Conservation (phyloP, 2,329 filamentous ascomycete genomes). For the Colletotrichum neosansevieriae region DNA sequence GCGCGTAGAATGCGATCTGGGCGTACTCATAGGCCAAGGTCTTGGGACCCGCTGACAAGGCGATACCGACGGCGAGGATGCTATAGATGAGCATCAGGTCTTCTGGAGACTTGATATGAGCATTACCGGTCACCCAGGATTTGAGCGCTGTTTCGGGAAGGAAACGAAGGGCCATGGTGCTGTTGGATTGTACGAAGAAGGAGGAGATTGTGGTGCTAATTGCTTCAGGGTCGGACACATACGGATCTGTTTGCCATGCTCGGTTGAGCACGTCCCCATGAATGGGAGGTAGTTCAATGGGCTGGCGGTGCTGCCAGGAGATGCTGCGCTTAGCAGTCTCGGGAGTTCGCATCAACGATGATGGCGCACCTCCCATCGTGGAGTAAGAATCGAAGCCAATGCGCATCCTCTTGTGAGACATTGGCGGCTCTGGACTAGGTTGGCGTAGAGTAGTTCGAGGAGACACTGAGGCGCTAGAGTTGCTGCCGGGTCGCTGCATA, state of each 20-base stretch:
- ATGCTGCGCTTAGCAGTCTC: slow-evolving; percentile 54
- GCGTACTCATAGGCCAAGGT: slow-evolving; percentile 55
- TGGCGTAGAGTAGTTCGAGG: slow-evolving; percentile 55
- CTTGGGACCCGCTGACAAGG: slow-evolving; percentile 53
- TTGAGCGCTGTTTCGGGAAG: slow-evolving; percentile 55
- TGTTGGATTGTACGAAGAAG: slow-evolving; percentile 58
- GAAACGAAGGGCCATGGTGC: slow-evolving; percentile 56
- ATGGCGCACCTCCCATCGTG: slow-evolving; percentile 48
- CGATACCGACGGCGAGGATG: slow-evolving; percentile 54
- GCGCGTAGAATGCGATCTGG: slow-evolving; percentile 69
- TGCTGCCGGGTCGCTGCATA: slow-evolving; percentile 54
- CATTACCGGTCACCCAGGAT: slow-evolving; percentile 51
- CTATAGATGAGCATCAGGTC: slow-evolving; percentile 62
- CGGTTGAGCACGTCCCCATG: slow-evolving; percentile 62
- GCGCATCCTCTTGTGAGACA: slow-evolving; percentile 62
- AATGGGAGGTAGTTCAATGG: slow-evolving; percentile 59
- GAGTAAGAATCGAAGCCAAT: slow-evolving; percentile 61
- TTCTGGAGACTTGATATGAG: slow-evolving; percentile 54
- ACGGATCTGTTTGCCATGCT: slow-evolving; percentile 65
- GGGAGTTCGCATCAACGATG: slow-evolving; percentile 48
- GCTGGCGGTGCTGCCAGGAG: slow-evolving; percentile 52
- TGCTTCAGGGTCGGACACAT: slow-evolving; percentile 56
- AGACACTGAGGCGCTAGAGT: slow-evolving; percentile 62
- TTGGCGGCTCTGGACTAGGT: slow-evolving; percentile 46
- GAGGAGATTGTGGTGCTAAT: slow-evolving; percentile 54